These are phyloP conservation scores for Ammopiptanthus mongolicus DNA, from an alignment of 306 rosid species.

Conservation along the genomic window DNA sequence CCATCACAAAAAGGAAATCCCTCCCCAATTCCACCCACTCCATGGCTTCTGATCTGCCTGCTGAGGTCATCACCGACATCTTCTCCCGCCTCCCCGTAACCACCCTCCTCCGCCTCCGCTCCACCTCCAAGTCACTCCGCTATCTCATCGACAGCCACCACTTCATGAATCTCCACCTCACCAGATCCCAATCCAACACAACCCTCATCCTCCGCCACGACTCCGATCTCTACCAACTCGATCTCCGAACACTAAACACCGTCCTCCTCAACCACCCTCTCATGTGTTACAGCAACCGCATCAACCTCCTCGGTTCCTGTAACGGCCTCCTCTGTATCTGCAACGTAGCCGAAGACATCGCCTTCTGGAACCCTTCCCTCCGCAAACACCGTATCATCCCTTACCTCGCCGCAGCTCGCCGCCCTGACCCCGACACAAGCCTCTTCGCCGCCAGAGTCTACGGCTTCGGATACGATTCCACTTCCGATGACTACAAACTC, in stretches of 20 bases:
- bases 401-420: slow-evolving; percentile 26
- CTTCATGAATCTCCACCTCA: slow-evolving; percentile 43
- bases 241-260: slow-evolving; percentile 19
- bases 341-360: slow-evolving; percentile 76
- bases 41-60: slow-evolving; percentile 51
- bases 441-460: slow-evolving; percentile 41
- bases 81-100: slow-evolving; percentile 35
- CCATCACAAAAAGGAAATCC: no score
- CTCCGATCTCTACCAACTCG: slow-evolving; percentile 33
- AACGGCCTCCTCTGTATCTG: slow-evolving; percentile 66
- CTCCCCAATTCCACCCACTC: no score
- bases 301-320: slow-evolving; percentile 52
- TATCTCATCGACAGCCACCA: slow-evolving; percentile 41
- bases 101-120: slow-evolving; percentile 39
- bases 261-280: slow-evolving; percentile 59
- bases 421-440: slow-evolving; percentile 7
- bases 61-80: slow-evolving; percentile 47
- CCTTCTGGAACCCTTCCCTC: slow-evolving; percentile 67
- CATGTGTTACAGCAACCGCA: slow-evolving; percentile 77
- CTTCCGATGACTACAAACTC: slow-evolving; percentile 42
- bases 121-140: slow-evolving; percentile 36
- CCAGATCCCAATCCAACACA: slow-evolving; percentile 21
- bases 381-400: slow-evolving; percentile 44
- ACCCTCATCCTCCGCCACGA: slow-evolving; percentile 30
- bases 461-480: slow-evolving; percentile 59